phyloP scores from a whole-genome alignment of 192 early-diverging fungal species.

The Umbelopsis ramanniana region DNA sequence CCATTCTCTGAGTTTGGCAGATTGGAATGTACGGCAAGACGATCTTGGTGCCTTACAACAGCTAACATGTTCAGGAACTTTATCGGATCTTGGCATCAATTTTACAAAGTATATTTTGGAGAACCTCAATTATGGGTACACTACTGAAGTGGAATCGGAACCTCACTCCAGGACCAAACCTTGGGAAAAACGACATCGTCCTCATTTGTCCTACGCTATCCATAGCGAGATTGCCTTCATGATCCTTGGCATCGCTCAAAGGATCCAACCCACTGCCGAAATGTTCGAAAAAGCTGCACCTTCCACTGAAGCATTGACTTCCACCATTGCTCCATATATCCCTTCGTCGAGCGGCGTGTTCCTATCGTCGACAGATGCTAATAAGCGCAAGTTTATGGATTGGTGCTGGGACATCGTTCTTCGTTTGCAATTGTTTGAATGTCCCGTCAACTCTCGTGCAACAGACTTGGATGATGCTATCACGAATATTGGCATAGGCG shows the following conservation, averaged over 20 bases:
- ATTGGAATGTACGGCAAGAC: constrained; percentile 41
- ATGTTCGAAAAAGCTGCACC: constrained; percentile 4
- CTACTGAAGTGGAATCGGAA: not conserved
- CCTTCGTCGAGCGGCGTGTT: constrained; percentile 10
- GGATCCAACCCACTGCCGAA: constrained; percentile 29
- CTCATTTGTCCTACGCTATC: constrained; percentile 31
- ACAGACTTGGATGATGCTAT: constrained; percentile 33
- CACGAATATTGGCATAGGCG: constrained; percentile 31
- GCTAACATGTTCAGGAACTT: constrained; percentile 26
- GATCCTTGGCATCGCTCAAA: constrained; percentile 33
- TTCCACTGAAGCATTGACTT: not conserved
- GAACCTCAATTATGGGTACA: constrained; percentile 33
- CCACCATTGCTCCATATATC: constrained; percentile 18
- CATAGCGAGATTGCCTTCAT: constrained; percentile 43
- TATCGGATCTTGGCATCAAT: constrained; percentile 6
- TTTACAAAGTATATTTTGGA: constrained; percentile 39
- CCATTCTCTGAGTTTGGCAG: constrained; percentile 42
- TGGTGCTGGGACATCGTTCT: constrained; percentile 50
- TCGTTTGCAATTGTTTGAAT: constrained; percentile 36
- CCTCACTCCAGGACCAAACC: constrained; percentile 26
- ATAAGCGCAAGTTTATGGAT: constrained; percentile 42
- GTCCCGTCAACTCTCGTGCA: constrained; percentile 26
- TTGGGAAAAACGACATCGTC: constrained; percentile 23
- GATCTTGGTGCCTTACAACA: constrained; percentile 41
- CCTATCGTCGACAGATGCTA: not conserved